These are phyloP conservation scores for Puccinia triticina DNA, from an alignment of 1,284 basidiomycete species.

Conservation along the genomic window DNA sequence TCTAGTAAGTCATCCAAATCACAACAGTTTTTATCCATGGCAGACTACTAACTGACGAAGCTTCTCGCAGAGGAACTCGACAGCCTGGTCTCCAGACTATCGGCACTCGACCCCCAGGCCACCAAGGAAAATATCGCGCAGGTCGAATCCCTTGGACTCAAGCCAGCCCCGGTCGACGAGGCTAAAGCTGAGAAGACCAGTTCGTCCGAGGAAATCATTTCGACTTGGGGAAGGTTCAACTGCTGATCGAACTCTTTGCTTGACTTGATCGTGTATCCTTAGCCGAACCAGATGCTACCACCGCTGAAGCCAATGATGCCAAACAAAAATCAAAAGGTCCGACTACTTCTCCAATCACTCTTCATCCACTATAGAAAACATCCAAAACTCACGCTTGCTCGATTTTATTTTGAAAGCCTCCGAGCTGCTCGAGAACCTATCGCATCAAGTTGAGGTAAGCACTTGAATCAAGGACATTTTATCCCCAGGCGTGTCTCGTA, in stretches of 20 bases:
- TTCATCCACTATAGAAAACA: background rate
- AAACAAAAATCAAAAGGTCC: constrained; percentile 28
- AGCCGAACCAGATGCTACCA: constrained; percentile 3
- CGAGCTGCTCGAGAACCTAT: constrained; percentile 46
- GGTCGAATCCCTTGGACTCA: constrained; percentile 41
- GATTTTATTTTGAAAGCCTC: constrained; percentile 30
- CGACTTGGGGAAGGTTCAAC: background rate
- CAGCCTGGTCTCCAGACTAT: constrained; percentile 41
- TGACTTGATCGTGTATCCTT: background rate
- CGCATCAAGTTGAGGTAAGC: constrained; percentile 51
- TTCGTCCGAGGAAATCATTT: background rate
- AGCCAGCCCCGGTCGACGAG: background rate
- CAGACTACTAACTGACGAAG: no score
- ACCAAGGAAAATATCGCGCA: constrained; percentile 27
- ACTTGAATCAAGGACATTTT: background rate
- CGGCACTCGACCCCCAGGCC: constrained; percentile 41
- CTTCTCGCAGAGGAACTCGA: constrained; percentile 25
- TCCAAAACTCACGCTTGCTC: background rate
- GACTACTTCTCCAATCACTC: background rate
- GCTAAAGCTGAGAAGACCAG: background rate
- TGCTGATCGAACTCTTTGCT: constrained; percentile 1
- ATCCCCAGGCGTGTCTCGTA: background rate
- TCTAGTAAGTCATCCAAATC: background rate
- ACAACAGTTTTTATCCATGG: no score
- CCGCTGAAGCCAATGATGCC: background rate